phyloP scores from a whole-genome alignment of 1,284 basidiomycete species.

The Termitomyces sp. region DNA sequence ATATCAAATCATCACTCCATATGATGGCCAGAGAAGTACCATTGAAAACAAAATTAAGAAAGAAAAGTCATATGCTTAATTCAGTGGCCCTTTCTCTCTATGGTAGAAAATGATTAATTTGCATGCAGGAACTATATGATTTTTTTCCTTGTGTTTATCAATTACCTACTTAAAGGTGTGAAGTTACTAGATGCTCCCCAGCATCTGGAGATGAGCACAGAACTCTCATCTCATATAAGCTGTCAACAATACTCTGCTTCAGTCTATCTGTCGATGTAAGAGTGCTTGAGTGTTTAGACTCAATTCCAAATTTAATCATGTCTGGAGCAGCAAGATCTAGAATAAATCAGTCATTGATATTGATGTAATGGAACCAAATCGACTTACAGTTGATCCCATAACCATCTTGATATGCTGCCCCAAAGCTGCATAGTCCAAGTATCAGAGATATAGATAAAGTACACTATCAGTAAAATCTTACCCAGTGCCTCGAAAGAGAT shows the following conservation, averaged over 20 bases:
- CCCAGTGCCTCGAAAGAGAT: conserved; percentile 89
- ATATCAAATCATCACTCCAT: conserved; percentile 65
- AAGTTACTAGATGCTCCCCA: conserved; percentile 15
- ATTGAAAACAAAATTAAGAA: conserved; percentile 46
- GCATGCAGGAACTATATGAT: not conserved
- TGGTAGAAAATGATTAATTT: conserved; percentile 10
- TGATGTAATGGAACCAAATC: conserved; percentile 24
- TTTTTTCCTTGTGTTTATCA: not conserved
- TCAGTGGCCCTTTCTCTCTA: conserved; percentile 10
- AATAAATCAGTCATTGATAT: not conserved
- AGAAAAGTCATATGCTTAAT: not conserved
- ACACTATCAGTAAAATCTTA: conserved; percentile 9
- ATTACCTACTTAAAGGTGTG: conserved; percentile 22
- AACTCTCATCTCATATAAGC: conserved; percentile 67
- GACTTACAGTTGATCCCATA: conserved; percentile 86
- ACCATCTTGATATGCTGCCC: conserved; percentile 74
- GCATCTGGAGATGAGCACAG: conserved; percentile 23
- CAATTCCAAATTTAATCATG: conserved; percentile 91
- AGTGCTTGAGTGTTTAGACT: conserved; percentile 76
- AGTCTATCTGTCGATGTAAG: conserved; percentile 73
- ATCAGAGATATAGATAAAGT: conserved; percentile 4
- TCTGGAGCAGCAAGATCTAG: conserved; percentile 80
- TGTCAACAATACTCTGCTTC: conserved; percentile 61
- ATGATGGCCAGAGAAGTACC: conserved; percentile 55
- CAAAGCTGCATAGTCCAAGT: conserved; percentile 48